Base-by-base conservation (phyloP, 495 filamentous ascomycete genomes). In the Lasiosphaeria miniovina region DNA sequence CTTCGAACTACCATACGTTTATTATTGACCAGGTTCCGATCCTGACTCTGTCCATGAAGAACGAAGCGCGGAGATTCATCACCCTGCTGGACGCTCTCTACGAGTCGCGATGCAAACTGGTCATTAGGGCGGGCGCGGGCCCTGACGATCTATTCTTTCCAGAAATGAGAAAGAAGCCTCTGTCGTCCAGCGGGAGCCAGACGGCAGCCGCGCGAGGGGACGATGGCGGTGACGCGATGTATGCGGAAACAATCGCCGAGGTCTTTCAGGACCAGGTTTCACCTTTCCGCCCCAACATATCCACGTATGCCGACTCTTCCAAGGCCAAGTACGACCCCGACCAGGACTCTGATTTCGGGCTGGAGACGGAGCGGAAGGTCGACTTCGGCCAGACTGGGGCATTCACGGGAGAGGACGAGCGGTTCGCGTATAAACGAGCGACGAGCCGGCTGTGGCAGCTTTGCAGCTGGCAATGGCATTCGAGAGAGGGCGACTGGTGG, bases 131-230 rank as follows among this genome's bases (percentile, higher is more conserved):
- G 31, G 79, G 71, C 15, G 79, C 79, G 4, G 81, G 76, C 1
- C 86, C 86, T 1, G 88, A 89, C 60, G 77, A 82, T 7, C 69
- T 89, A 6, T 89, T 90, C 77, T 90, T 90, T 69, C 87, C 86
- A 0, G 85, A 88, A n/a, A 66, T 66, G 31, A 66, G 54, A 40
- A 38, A n/a, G 17, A 36, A 62, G 36, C 3, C 49, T 6, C 24
- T 10, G n/a, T 40, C 55, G 5, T 24, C 12, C 35, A 15, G 17
- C 14, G 4, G 48, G 2, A 12, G 36, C 14, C 10, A 36, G n/a
- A 43, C 14, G 43, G 12, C 15, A 24, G 32, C 4, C 40, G 12
- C 4, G 36, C 17, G 9, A 31, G 15, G 34, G 0, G 54, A 55
- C 10, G 64, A 68, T 10, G 60, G 51, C 55, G 68, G 63, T 2